Conservation (phyloP, 2,329 filamentous ascomycete species). For the Hymenoscyphus infarciens region DNA sequence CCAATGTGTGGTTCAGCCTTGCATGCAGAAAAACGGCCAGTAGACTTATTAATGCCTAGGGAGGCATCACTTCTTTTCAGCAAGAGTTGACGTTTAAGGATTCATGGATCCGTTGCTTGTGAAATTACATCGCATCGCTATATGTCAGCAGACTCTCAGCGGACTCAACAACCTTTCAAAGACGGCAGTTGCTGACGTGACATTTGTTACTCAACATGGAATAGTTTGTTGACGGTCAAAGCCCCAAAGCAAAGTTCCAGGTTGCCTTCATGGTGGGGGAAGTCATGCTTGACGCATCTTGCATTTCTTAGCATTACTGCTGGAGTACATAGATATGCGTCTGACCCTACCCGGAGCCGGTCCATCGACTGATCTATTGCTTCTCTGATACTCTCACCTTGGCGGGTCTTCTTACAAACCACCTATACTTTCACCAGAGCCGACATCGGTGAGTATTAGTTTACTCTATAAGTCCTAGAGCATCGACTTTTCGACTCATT, state of each 20-base stretch:
- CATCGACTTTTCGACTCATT: too few relatives aligned
- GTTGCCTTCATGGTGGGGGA: not conserved
- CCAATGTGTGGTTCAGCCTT: not conserved
- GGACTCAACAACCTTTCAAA: not conserved
- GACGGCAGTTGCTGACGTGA: slow-evolving; percentile 1
- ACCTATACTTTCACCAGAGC: not conserved
- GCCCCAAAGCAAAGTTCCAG: not conserved
- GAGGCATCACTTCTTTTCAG: not conserved
- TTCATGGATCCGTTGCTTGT: slow-evolving; percentile 3
- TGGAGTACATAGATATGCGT: slow-evolving; percentile 4
- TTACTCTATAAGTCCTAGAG: too few relatives aligned
- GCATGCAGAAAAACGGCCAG: not conserved
- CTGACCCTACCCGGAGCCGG: not conserved
- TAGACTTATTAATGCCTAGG: not conserved
- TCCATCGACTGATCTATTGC: not conserved
- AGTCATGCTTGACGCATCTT: not conserved
- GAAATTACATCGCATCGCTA: not conserved
- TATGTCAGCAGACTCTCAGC: not conserved
- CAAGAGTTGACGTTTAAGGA: not conserved
- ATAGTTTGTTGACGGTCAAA: slow-evolving; percentile 1
- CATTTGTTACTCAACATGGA: slow-evolving; percentile 3
- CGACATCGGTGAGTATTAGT: too few relatives aligned
- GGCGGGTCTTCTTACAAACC: not conserved
- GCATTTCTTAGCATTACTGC: not conserved
- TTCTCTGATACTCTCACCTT: not conserved